Percentiles rank a stretch among this genome's conserved stretches.
Conservation (phyloP, 2,329 filamentous ascomycete species). For the Rhinocladiella similis region DNA sequence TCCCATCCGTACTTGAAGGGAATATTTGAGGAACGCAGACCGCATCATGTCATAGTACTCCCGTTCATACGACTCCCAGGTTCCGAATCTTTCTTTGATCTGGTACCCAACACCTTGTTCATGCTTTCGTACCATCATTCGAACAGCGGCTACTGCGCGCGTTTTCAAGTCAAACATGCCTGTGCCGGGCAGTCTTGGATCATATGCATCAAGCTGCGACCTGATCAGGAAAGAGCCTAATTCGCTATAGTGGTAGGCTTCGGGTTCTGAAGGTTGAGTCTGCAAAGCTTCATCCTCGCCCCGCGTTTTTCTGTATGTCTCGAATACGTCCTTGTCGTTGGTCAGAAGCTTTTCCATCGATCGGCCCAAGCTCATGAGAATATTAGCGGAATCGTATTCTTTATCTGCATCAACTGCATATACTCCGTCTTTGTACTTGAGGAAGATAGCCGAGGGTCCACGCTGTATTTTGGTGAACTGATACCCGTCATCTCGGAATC, state of each 20-base stretch:
- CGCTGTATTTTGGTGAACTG: constrained; percentile 72
- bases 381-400: constrained; percentile 78
- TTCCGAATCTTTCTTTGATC: constrained; percentile 71
- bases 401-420: constrained; percentile 98
- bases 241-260: constrained; percentile 85
- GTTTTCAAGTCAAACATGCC: constrained; percentile 98
- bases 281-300: constrained; percentile 62
- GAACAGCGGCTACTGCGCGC: constrained; percentile 83
- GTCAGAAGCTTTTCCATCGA: constrained; percentile 97
- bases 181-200: constrained; percentile 79
- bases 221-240: constrained; percentile 89
- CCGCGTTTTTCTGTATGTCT: constrained; percentile 73
- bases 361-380: constrained; percentile 88
- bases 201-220: constrained; percentile 89
- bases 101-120: constrained; percentile 82
- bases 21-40: constrained; percentile 93
- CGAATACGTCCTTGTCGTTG: constrained; percentile 76
- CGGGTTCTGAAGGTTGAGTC: constrained; percentile 50
- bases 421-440: constrained; percentile 76
- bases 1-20: constrained; percentile 92
- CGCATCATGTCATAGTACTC: constrained; percentile 98
- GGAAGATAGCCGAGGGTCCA: constrained; percentile 75
- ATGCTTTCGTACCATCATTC: constrained; percentile 76
- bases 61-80: constrained; percentile 88
- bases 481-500: constrained; percentile 61